Evolutionary conservation across 1,139 yeast genomes (phyloP).

Genomic region (Kluyveromyces sp.): DNA sequence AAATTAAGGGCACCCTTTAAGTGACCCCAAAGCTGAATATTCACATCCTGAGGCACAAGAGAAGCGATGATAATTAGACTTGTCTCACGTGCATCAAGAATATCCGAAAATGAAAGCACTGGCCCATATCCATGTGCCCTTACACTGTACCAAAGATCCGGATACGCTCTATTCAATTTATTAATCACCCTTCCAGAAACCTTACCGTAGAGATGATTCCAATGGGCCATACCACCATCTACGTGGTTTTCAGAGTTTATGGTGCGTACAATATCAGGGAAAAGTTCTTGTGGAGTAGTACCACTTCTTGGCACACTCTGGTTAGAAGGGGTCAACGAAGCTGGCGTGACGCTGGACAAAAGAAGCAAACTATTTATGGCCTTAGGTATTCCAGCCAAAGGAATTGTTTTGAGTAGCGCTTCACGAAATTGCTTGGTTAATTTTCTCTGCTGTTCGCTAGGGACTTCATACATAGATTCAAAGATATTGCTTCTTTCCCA

Average conservation of each 20-base stretch:
- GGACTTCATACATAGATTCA: conserved; percentile 18
- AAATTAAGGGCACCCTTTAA: conserved; percentile 75
- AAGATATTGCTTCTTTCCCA: conserved; percentile 1
- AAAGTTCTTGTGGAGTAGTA: conserved; percentile 1
- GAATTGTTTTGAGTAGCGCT: conserved; percentile 66
- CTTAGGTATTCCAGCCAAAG: conserved; percentile 76
- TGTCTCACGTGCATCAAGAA: conserved; percentile 62
- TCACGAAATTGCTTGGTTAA: conserved; percentile 63
- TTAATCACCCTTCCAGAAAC: conserved; percentile 57
- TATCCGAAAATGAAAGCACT: conserved; percentile 57
- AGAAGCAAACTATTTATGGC: conserved; percentile 70
- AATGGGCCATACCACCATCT: conserved; percentile 55
- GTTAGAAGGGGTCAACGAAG: conserved; percentile 28
- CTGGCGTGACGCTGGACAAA: conserved; percentile 61
- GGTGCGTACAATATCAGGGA: conserved; percentile 4
- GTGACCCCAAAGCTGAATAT: conserved; percentile 88
- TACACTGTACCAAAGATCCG: conserved; percentile 74
- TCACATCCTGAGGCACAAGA: conserved; percentile 89
- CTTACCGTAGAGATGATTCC: conserved; percentile 71
- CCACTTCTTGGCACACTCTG: conserved; percentile 4
- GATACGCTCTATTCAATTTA: conserved; percentile 69
- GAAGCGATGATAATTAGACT: conserved; percentile 72
- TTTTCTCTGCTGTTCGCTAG: conserved; percentile 16
- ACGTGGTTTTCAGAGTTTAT: conserved; percentile 10
- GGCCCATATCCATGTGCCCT: conserved; percentile 73